Conservation (phyloP, 2,329 filamentous ascomycete species). For the Ascochyta rabiei region DNA sequence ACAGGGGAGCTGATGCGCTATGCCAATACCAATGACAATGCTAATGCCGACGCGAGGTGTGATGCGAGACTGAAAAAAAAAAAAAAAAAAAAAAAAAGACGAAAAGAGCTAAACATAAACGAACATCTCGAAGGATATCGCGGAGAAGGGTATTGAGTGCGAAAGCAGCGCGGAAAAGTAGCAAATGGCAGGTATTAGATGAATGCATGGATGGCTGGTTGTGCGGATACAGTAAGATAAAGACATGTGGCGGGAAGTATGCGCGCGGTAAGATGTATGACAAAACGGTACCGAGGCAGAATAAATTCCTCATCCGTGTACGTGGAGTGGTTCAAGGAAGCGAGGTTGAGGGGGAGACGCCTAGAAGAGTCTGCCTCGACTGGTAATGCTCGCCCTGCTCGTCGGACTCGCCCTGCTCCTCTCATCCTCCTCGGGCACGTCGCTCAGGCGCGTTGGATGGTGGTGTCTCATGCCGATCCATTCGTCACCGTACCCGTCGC, state of each 20-base stretch:
- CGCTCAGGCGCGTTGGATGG: constrained; percentile 48
- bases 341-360: neutral
- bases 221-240: neutral
- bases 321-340: neutral
- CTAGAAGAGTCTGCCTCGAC: constrained; percentile 29
- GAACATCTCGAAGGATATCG: no score
- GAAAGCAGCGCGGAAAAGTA: no score
- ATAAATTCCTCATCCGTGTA: neutral
- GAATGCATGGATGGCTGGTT: neutral
- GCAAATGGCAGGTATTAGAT: constrained; percentile 5
- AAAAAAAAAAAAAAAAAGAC: no score
- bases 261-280: constrained; percentile 6
- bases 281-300: neutral
- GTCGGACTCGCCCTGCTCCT: constrained; percentile 44
- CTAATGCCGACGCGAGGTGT: no score
- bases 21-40: no score
- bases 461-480: constrained; percentile 49
- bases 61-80: no score
- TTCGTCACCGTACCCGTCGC: constrained; percentile 45
- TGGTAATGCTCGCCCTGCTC: constrained; percentile 45
- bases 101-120: no score
- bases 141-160: no score
- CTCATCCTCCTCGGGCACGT: constrained; percentile 50
- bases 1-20: no score
- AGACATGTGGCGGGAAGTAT: neutral